phyloP scores from a whole-genome alignment of 192 early-diverging fungal species.

The Umbelopsis sp. region DNA sequence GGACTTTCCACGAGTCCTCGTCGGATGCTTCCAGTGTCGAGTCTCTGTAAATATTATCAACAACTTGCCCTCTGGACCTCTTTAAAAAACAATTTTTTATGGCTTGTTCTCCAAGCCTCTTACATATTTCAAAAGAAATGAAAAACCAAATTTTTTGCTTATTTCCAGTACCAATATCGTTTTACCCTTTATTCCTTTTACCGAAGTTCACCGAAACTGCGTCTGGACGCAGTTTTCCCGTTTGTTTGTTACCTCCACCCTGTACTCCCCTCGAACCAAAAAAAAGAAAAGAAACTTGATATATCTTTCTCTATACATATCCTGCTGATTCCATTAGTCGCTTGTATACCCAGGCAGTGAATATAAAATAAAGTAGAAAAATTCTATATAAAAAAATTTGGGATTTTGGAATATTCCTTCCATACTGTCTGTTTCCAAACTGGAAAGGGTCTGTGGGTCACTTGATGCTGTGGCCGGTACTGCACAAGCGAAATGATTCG shows the following conservation, averaged over 20 bases:
- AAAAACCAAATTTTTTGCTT: background rate
- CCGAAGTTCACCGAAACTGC: background rate
- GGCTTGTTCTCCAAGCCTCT: too few relatives aligned
- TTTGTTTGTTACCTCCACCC: background rate
- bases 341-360: too few relatives aligned
- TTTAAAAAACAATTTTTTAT: too few relatives aligned
- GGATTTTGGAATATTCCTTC: too few relatives aligned
- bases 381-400: too few relatives aligned
- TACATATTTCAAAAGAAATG: background rate
- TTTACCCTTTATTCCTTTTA: background rate
- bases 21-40: slow-evolving; percentile 12
- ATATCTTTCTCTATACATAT: too few relatives aligned
- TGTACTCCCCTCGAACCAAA: background rate
- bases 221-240: slow-evolving; percentile 15
- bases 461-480: too few relatives aligned
- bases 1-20: background rate
- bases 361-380: too few relatives aligned
- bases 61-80: background rate
- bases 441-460: too few relatives aligned
- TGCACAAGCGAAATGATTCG: too few relatives aligned
- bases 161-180: background rate
- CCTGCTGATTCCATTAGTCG: too few relatives aligned
- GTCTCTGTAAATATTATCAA: background rate
- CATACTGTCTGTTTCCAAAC: too few relatives aligned
- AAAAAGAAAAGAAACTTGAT: background rate